Base-by-base conservation (phyloP, 495 filamentous ascomycete genomes). In the Daldinia bambusicola region DNA sequence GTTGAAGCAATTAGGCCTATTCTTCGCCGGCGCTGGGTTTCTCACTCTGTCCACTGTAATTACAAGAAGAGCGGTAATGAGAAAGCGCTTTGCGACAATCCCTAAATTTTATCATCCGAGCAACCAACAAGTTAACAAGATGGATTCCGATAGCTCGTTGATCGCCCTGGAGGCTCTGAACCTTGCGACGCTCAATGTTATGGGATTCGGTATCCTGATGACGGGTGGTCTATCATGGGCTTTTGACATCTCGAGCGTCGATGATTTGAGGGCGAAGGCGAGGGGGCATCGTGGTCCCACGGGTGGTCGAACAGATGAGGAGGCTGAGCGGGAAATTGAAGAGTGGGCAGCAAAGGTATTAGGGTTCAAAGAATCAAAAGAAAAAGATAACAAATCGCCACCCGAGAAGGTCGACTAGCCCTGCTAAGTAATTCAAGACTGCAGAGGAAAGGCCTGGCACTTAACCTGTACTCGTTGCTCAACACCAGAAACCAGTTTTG, bases 171-270 rank as follows among this genome's bases (percentile, higher is more conserved):
- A 95, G 77, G 94, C 94, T 5, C 81, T 97, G 10, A 89, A 88
- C 56, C 77, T 97, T n/a, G 93, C 94, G 0, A 95, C 93, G 0
- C 81, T 97, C 63, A 95, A 95, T 71, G 89, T 93, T 4, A 26
- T 89, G 26, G 89, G 88, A 62, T 86, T 93, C 43, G 85, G 82
- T 10, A 89, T 95, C 78, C 88, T 92, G 86, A 74, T 79, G 13
- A 81, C 81, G 7, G 94, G 94, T 5, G 93, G 88, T 0, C 67
- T 86, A 32, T 74, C 90, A 31, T 95, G 87, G 84, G 88, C 86
- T 0, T 84, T 94, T 48, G 89, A 95, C 78, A 84, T 97, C 45
- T 89, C 89, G 61, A 82, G 80, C 9, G 26, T 95, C 50, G 89
- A 91, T 37, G 93, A 96, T 75, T 77, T 93, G 79, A 83, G 87